Base-by-base conservation (phyloP, 2,329 filamentous ascomycete genomes). In the Paraphaeosphaeria sporulosa region DNA sequence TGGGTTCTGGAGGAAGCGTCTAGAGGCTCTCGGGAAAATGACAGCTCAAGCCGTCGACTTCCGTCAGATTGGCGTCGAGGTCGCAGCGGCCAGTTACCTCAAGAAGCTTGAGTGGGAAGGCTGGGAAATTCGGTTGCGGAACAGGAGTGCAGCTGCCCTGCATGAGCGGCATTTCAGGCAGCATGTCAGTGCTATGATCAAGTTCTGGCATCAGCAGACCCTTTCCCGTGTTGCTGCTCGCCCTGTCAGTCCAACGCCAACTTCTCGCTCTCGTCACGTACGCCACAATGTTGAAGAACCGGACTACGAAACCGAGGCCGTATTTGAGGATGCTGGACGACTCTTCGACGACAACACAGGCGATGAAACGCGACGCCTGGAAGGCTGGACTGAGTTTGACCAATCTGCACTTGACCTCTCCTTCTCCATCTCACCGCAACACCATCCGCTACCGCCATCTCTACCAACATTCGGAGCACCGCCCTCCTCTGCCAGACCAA, bases 41-140 rank as follows among this genome's bases (percentile, higher is more conserved):
- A 71, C 79, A 2, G 55, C 80, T 25, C 79, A 82, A 67, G 86
- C 86, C 13, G 60, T 77, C 3, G 72, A 76, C 1, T 77, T 86
- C 38, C 71, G 80, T 53, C 79, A 81, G 27, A 78, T 84, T 59
- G 82, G 81, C 44, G 74, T 82, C 4, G 79, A 84, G 13, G 75
- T 80, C 25, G 74, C 81, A 4, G 82, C 85, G 15, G 78, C 79
- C 12, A 76, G 75, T 15, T 80, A 79, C 25, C 75, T 88, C 58
- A 85, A 84, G 69, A 85, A 82, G 66, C 75, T 88, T n/a, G 86
- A 84, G 55, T 84, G 87, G 74, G 82, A 82, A 8, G 76, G 85
- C 2, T 88, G 88, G 74, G 85, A 86, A 43, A 75, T 85, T 4
- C 78, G 79, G 25, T 81, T 82, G 54, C 80, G 80, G 25, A 72